These are phyloP conservation scores for Xylaria sp. DNA, from an alignment of 2,329 filamentous ascomycete species.

Conservation along the genomic window DNA sequence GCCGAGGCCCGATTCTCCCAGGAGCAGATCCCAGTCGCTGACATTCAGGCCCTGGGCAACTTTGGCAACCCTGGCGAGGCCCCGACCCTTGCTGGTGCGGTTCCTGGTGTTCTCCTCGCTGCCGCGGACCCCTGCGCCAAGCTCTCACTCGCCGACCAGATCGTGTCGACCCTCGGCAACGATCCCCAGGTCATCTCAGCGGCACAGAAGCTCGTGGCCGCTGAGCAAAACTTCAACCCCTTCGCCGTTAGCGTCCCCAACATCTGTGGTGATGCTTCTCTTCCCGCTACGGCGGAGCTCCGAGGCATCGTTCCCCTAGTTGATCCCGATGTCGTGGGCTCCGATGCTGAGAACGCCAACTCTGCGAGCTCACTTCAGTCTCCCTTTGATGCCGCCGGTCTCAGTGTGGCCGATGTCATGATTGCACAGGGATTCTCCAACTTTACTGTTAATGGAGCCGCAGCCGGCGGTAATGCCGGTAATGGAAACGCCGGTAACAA, in stretches of 20 bases:
- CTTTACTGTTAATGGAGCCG: slow-evolving; percentile 58
- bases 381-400: slow-evolving; percentile 68
- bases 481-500: slow-evolving; percentile 19
- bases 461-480: slow-evolving; percentile 41
- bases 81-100: slow-evolving; percentile 69
- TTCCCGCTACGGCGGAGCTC: slow-evolving; percentile 69
- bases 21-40: slow-evolving; percentile 67
- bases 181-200: slow-evolving; percentile 69
- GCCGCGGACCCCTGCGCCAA: slow-evolving; percentile 74
- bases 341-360: slow-evolving; percentile 69
- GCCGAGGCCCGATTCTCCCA: slow-evolving; percentile 69
- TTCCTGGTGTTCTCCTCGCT: slow-evolving; percentile 70
- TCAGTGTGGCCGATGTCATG: slow-evolving; percentile 73
- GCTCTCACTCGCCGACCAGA: slow-evolving; percentile 71
- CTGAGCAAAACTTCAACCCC: slow-evolving; percentile 79
- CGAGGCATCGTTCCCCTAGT: slow-evolving; percentile 74
- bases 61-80: slow-evolving; percentile 69
- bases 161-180: slow-evolving; percentile 69
- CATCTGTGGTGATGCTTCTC: slow-evolving; percentile 70
- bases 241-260: slow-evolving; percentile 68
- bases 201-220: slow-evolving; percentile 70
- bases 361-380: slow-evolving; percentile 61
- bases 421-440: slow-evolving; percentile 70
- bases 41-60: slow-evolving; percentile 62
- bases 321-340: slow-evolving; percentile 69